Percentiles rank a stretch among this genome's conserved stretches.
Conservation (phyloP, 495 filamentous ascomycete genomes). For the Ramalina peruviana region DNA sequence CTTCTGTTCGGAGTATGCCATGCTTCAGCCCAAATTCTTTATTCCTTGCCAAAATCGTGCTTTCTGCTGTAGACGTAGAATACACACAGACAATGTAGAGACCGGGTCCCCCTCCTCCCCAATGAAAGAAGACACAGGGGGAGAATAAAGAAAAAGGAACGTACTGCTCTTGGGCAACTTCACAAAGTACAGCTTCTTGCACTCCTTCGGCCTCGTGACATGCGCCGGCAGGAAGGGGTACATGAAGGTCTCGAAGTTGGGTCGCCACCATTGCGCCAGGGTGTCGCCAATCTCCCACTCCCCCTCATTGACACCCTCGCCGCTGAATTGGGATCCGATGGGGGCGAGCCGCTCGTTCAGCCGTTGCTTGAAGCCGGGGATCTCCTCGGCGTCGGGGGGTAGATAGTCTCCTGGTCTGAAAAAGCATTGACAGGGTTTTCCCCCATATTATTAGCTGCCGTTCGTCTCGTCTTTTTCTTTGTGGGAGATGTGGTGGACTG, state of each 20-base stretch:
- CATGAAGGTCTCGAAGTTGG: constrained; percentile 99
- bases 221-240: constrained; percentile 95
- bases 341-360: constrained; percentile 88
- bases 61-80: constrained; percentile 1
- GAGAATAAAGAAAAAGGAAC: constrained; percentile 27
- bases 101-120: background rate
- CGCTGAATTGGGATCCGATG: constrained; percentile 72
- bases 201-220: constrained; percentile 92
- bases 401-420: constrained; percentile 83
- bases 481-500: no score
- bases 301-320: constrained; percentile 61
- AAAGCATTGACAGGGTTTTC: background rate
- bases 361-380: constrained; percentile 82
- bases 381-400: constrained; percentile 75
- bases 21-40: background rate
- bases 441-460: no score
- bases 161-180: constrained; percentile 81
- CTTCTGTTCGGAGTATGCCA: constrained; percentile 41
- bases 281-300: constrained; percentile 93
- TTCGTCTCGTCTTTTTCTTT: no score
- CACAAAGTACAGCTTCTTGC: constrained; percentile 97
- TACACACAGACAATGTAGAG: background rate
- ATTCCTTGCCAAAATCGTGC: background rate
- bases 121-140: no score
- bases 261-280: constrained; percentile 94